Base-by-base conservation (phyloP, 257 asterid species). In the Fraxinus americana region DNA sequence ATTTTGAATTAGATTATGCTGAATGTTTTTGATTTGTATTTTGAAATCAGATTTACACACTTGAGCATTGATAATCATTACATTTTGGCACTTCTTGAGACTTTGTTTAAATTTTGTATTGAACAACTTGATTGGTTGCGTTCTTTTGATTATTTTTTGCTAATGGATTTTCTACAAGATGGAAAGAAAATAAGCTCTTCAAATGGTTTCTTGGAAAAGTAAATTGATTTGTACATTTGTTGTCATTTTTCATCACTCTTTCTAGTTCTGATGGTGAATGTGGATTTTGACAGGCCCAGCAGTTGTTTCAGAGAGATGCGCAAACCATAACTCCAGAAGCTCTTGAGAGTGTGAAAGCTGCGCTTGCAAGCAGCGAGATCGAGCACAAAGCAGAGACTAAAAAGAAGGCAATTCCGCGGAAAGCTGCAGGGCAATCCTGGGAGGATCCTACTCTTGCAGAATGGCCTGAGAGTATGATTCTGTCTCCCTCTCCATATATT, bases 251-350 rank as follows among this genome's bases (percentile, higher is more conserved):
- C 32, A 17, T 74, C 68, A 39, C 63, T 41, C 12, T 75, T 70
- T 68, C 16, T 30, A 14, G 30, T 59, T 19, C 75, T 84, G 76
- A 76, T 75, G 19, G 52, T 12, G 38, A n/a, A 38, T 81, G 65
- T 75, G 76, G 61, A 65, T 57, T 52, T 78, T 67, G 63, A 80
- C 91, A 95, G 99, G 97, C 99, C 4, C 99, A 95, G 21, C 98
- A 95, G 87, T 78, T 95, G 80, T 95, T 95, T 79, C 98, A 93
- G 82, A 91, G 97, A 78, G 99, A 95, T 87, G 99, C 99, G 0
- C 99, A 93, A 78, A 88, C 97, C 63, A 91, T 95, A 67, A 93
- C 98, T 41, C 98, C 97, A 12, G 99, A 95, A 86, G 99, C 98
- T 66, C 97, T 95, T 70, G 93, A 93, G 87, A 90, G 94, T 75